Conservation (phyloP, 208 protist genomes). For the Trichomonas tenax region DNA sequence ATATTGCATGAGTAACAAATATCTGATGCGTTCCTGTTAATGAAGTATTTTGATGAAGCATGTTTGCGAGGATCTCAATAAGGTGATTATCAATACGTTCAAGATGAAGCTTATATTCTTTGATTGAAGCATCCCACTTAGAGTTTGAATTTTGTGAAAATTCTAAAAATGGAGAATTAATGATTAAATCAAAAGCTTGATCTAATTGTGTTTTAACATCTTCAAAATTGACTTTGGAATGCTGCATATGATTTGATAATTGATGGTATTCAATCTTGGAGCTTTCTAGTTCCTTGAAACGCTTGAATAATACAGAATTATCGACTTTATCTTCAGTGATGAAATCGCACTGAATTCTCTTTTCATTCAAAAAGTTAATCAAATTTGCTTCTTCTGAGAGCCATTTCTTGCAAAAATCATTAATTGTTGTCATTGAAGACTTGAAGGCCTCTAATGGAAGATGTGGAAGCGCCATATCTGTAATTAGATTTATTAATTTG, state of each 20-base stretch:
- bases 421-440: background rate
- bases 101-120: background rate
- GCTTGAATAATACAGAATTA: background rate
- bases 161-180: background rate
- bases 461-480: background rate
- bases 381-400: background rate
- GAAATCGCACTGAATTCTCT: background rate
- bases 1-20: background rate
- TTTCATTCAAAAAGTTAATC: background rate
- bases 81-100: background rate
- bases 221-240: background rate
- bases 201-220: background rate
- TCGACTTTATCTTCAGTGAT: background rate
- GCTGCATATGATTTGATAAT: background rate
- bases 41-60: background rate
- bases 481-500: background rate
- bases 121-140: background rate
- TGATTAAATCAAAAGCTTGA: background rate
- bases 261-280: background rate
- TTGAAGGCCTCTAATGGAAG: background rate
- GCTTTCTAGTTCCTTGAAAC: background rate
- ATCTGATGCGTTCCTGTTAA: background rate
- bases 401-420: background rate
- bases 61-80: background rate
- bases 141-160: background rate